Evolutionary conservation across 2,329 filamentous ascomycete species (phyloP), one percentile per base, ranked within the genome.

Genomic region (Aspergillus udagawae): DNA sequence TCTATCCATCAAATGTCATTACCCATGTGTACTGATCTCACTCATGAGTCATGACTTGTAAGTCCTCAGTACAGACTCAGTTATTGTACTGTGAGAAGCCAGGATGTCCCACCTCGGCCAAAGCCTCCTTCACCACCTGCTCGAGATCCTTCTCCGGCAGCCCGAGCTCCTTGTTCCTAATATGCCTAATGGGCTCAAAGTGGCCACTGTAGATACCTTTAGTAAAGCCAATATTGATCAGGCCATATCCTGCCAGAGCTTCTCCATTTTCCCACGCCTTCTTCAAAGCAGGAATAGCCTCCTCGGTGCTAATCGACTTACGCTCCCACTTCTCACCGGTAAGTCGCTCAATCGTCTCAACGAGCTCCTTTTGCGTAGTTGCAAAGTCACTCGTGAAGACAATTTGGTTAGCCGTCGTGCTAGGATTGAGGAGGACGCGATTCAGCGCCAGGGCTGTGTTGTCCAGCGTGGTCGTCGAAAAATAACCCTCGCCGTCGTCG

Each of bases 371-470:
- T 41, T 63, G 61, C 1, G 55, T 59, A 5, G 54, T 60, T 5
- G 56, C 55, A 41, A 59, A 61, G 21, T 59, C 60, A 27, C 57
- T 60, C 14, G 58, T 49, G 21, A 58, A 60, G 9, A 61, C 25
- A n/a, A 59, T 59, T 42, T 55, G 55, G 49, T 63, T 61, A 3
- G 27, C 49, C 1, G 59, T 63, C 14, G 52, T 29, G n/a, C 27
- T 27, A 21, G 56, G 53, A 9, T 54, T 54, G 9, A 56, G 21
- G 6, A 63, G 54, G 28, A 59, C 53, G 5, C 51, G 49, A 23
- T 45, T 59, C 29, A 63, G 42, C 7, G 61, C 57, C 14, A 57
- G 49, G 29, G 52, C 50, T 6, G 61, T 60, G 48, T 54, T 61
- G 7, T 50, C 53, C 14, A 59, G 48, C 23, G 54, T 63, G 4